phyloP scores from a whole-genome alignment of 805 yeast genomes.

The Hemisphaericaspora nanyangensis region DNA sequence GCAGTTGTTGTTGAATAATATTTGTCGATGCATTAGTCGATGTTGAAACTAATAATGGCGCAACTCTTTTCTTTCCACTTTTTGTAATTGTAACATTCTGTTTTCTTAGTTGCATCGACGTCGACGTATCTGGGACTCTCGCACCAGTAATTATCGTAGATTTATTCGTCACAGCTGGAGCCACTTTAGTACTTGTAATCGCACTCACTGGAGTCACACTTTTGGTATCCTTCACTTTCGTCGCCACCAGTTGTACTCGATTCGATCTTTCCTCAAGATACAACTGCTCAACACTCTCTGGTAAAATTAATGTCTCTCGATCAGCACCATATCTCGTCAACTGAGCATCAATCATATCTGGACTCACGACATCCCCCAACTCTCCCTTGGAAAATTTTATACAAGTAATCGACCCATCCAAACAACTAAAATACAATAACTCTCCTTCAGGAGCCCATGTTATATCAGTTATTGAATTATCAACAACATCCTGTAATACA shows the following conservation, averaged over 20 bases:
- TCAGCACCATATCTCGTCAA: conserved; percentile 85
- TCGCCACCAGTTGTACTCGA: neutral
- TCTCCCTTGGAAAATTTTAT: conserved; percentile 61
- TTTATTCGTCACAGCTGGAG: conserved; percentile 12
- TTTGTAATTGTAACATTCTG: conserved; percentile 63
- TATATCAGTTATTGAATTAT: conserved; percentile 80
- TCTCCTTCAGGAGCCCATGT: conserved; percentile 86
- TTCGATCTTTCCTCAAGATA: conserved; percentile 55
- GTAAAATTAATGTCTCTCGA: conserved; percentile 76
- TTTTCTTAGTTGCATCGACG: conserved; percentile 8
- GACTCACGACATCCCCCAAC: conserved; percentile 72
- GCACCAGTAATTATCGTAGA: too few species aligned
- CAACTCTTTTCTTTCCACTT: conserved; percentile 72
- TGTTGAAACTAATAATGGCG: conserved; percentile 61
- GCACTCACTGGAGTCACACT: neutral
- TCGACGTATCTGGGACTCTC: too few species aligned
- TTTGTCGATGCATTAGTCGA: conserved; percentile 12
- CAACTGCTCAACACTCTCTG: conserved; percentile 82
- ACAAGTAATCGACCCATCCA: conserved; percentile 79
- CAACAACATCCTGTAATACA: conserved; percentile 71
- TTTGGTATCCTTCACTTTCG: neutral
- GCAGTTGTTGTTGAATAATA: conserved; percentile 3
- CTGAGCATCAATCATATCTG: conserved; percentile 58
- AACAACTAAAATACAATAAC: conserved; percentile 67
- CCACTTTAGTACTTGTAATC: neutral